Base-by-base conservation (phyloP, 352 stramenopile genomes). In the Saprolegnia parasitica region DNA sequence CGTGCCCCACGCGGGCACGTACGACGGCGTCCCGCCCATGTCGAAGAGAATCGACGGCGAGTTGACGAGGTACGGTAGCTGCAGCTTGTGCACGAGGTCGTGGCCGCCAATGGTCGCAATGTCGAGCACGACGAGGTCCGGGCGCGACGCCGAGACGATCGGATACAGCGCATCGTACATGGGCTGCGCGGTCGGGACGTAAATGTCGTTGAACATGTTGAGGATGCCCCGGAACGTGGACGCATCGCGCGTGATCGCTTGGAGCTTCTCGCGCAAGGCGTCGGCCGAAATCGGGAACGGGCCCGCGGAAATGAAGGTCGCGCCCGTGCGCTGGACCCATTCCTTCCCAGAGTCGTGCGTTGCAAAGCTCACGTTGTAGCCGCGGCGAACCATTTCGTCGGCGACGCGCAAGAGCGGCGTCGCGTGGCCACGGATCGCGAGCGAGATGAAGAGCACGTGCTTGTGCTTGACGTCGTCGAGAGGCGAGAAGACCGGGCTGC, bases 161-260 rank as follows among this genome's bases (percentile, higher is more conserved):
- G 78, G 74, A 32, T 90, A 63, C 21, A 96, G 66, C 6, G 82
- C 79, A 39, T 91, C 81, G 68, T 83, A 95, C 84, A 96, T 93
- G 11, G 85, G 83, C 0, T 80, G 80, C 16, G 83, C 85, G 3
- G 86, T 83, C 15, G 79, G 80, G 13, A 93, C 78, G 76, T 92
- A 94, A 46, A 94, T 89, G 64, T 95, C 87, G 74, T 87, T 93
- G 74, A 95, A 91, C 82, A 95, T 93, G 70, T 84, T 92, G 46
- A 95, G 68, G 75, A 95, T 92, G 47, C 85, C 85, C 56, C 85
- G 81, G 66, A 95, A 93, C 70, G 87, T 93, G 62, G 83, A 91
- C 46, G 84, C 80, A 72, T 95, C 85, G 37, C 83, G 79, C 49
- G 85, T 92, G 81, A 95, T 92, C 24, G 76, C 77, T 72, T 86